A percentile compares a stretch with the other conserved stretches of the same genome.
Evolutionary conservation across 768 basidiomycete genomes (phyloP).

Genomic region (Auricularia auricula-judae): DNA sequence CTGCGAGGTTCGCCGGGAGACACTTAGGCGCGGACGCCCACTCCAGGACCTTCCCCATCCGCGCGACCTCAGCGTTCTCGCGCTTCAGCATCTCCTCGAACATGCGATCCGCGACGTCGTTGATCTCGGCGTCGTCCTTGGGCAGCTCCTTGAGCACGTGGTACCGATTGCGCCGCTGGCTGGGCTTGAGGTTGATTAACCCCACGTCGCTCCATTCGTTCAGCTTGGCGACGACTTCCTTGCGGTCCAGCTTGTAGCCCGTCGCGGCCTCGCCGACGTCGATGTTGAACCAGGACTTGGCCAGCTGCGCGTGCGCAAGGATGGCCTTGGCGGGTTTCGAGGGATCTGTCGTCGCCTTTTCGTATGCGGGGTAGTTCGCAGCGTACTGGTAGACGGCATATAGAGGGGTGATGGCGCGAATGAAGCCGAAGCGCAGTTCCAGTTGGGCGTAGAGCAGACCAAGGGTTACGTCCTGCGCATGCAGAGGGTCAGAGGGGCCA

Average conservation of each 20-base stretch:
- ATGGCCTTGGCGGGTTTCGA: constrained; percentile 24
- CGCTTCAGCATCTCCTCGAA: constrained; percentile 26
- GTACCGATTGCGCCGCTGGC: constrained; percentile 31
- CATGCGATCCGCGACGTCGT: constrained; percentile 21
- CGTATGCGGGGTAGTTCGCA: constrained; percentile 15
- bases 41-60: constrained; percentile 27
- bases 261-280: constrained; percentile 24
- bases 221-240: constrained; percentile 24
- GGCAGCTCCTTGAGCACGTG: constrained; percentile 26
- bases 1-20: constrained; percentile 30
- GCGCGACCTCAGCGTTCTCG: constrained; percentile 31
- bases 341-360: constrained; percentile 20
- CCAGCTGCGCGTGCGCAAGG: constrained; percentile 20
- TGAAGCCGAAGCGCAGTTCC: constrained; percentile 33
- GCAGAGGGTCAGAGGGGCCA: background rate
- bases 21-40: constrained; percentile 30
- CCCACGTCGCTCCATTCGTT: constrained; percentile 30
- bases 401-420: constrained; percentile 37
- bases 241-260: constrained; percentile 19
- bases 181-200: constrained; percentile 21
- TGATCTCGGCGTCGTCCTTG: constrained; percentile 20
- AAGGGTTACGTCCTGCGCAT: constrained; percentile 28
- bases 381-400: constrained; percentile 32
- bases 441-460: constrained; percentile 35
- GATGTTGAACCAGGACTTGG: constrained; percentile 19